These are phyloP conservation scores for Penicillium sp. DNA, from an alignment of 2,329 filamentous ascomycete genomes.

Conservation along the genomic window DNA sequence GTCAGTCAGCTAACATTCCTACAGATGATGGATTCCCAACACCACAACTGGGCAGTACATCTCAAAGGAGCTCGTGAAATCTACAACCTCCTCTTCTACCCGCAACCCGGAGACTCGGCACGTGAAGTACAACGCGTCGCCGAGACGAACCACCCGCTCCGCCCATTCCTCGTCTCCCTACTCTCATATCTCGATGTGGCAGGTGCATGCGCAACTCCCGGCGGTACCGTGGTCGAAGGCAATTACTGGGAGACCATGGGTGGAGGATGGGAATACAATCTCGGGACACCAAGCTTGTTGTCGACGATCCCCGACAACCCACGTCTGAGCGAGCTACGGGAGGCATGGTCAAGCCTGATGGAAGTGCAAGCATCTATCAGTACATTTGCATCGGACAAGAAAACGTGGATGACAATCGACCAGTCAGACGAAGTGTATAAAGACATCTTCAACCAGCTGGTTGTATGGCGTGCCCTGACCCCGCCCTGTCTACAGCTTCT, in stretches of 20 bases:
- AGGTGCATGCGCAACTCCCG: conserved; percentile 40
- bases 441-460: conserved; percentile 30
- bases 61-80: conserved; percentile 43
- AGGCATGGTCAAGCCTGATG: conserved; percentile 37
- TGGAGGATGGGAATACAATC: conserved; percentile 41
- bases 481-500: conserved; percentile 31
- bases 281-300: conserved; percentile 34
- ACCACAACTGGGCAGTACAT: conserved; percentile 42
- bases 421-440: conserved; percentile 34
- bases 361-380: conserved; percentile 37
- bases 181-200: conserved; percentile 44
- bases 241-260: conserved; percentile 43
- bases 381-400: conserved; percentile 35
- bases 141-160: conserved; percentile 37
- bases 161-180: conserved; percentile 41
- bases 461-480: conserved; percentile 33
- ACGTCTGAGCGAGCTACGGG: conserved; percentile 29
- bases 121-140: conserved; percentile 31
- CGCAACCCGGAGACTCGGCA: conserved; percentile 22
- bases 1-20: neutral
- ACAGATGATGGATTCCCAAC: conserved; percentile 42
- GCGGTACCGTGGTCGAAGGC: conserved; percentile 40
- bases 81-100: conserved; percentile 35
- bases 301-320: conserved; percentile 23
- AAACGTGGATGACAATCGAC: conserved; percentile 28